Evolutionary conservation across 1,139 yeast species (phyloP).

Genomic region (Pichia sp.): DNA sequence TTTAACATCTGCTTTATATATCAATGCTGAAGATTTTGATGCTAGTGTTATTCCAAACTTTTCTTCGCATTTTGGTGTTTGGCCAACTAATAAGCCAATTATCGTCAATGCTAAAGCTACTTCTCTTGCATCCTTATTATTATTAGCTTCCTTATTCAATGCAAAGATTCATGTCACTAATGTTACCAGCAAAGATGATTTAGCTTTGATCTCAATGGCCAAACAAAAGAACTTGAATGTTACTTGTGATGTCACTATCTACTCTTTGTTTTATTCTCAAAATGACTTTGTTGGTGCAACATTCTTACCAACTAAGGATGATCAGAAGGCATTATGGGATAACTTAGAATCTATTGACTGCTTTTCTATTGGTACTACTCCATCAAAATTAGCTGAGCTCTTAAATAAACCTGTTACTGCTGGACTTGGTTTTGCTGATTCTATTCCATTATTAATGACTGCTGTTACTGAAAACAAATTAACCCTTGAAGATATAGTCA

Average conservation of each 20-base stretch:
- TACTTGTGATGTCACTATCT: slow-evolving; percentile 86
- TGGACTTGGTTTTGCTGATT: slow-evolving; percentile 75
- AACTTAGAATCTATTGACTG: slow-evolving; percentile 70
- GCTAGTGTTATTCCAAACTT: slow-evolving; percentile 65
- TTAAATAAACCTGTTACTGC: slow-evolving; percentile 54
- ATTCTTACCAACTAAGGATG: slow-evolving; percentile 74
- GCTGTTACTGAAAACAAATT: slow-evolving; percentile 74
- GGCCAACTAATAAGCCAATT: slow-evolving; percentile 84
- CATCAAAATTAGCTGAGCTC: slow-evolving; percentile 64
- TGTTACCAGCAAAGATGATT: slow-evolving; percentile 74
- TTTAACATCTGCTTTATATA: slow-evolving; percentile 70
- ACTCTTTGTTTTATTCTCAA: slow-evolving; percentile 69
- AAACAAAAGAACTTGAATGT: slow-evolving; percentile 76
- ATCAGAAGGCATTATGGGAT: slow-evolving; percentile 80
- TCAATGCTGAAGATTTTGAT: slow-evolving; percentile 73
- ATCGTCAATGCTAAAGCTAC: slow-evolving; percentile 91
- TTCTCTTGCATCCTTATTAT: slow-evolving; percentile 82
- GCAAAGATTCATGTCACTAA: slow-evolving; percentile 87
- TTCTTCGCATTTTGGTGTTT: slow-evolving; percentile 69
- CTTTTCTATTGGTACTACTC: slow-evolving; percentile 79
- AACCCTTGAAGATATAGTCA: slow-evolving; percentile 64
- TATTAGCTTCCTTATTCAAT: slow-evolving; percentile 83
- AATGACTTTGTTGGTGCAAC: slow-evolving; percentile 64
- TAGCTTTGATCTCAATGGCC: slow-evolving; percentile 78
- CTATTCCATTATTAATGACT: slow-evolving; percentile 72